These are phyloP conservation scores for Populus deltoides DNA, from an alignment of 345 rosid species.

Conservation along the genomic window DNA sequence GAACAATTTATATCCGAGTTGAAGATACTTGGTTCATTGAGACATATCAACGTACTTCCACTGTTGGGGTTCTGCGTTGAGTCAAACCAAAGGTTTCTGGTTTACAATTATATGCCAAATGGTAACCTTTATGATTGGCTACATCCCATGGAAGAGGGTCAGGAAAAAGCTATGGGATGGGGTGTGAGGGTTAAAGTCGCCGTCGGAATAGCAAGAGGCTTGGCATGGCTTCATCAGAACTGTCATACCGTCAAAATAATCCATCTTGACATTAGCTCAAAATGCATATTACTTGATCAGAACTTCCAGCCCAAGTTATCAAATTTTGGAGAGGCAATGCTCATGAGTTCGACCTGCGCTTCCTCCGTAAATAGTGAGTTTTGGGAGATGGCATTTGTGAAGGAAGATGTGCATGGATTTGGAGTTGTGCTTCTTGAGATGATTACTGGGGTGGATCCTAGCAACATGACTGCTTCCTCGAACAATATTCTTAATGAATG, in stretches of 20 bases:
- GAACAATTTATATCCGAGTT: conserved; percentile 25
- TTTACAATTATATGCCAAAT: conserved; percentile 24
- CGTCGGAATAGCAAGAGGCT: conserved; percentile 27
- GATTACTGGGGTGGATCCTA: conserved; percentile 24
- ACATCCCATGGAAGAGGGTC: conserved; percentile 6
- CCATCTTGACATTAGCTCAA: conserved; percentile 33
- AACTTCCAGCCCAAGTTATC: conserved; percentile 23
- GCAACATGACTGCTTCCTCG: conserved; percentile 6
- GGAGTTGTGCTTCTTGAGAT: conserved; percentile 33
- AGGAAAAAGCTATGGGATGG: conserved; percentile 20
- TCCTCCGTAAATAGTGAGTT: conserved; percentile 20
- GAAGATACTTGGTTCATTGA: conserved; percentile 10
- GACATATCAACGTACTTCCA: conserved; percentile 27
- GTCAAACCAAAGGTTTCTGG: conserved; percentile 23
- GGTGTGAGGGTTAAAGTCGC: conserved; percentile 25
- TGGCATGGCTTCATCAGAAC: conserved; percentile 40
- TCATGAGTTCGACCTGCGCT: conserved; percentile 18
- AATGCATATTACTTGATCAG: conserved; percentile 22
- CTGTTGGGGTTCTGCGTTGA: conserved; percentile 27
- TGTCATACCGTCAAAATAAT: conserved; percentile 4
- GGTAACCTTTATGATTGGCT: conserved; percentile 21
- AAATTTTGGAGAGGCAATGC: conserved; percentile 15
- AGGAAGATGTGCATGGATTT: conserved; percentile 30
- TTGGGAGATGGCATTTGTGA: conserved; percentile 24
- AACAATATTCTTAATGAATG: conserved; percentile 8